Percentiles rank a stretch among this genome's conserved stretches.
Evolutionary conservation across 108 stramenopile genomes (phyloP).

Genomic region (Skeletonema grethae): DNA sequence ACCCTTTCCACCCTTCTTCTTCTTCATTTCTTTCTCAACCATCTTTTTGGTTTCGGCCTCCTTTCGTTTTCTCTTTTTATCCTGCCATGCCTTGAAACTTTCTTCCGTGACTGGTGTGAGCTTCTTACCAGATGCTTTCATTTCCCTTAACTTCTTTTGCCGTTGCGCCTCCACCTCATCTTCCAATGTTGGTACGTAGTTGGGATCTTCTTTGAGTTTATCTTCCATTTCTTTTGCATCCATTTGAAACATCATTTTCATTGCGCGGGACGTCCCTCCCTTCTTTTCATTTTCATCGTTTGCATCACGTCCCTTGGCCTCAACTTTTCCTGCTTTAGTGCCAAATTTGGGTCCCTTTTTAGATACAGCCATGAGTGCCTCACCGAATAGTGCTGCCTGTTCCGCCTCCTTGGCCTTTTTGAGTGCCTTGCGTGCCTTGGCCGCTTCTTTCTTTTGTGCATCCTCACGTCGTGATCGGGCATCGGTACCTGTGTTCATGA

Average conservation of each 20-base stretch:
- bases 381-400: constrained; percentile 84
- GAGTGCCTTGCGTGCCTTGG: constrained; percentile 61
- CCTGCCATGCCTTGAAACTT: constrained; percentile 85
- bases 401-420: constrained; percentile 85
- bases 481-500: constrained; percentile 73
- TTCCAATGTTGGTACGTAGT: constrained; percentile 90
- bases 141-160: constrained; percentile 81
- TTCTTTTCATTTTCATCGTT: constrained; percentile 63
- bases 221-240: constrained; percentile 89
- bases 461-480: constrained; percentile 59
- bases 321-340: constrained; percentile 64
- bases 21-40: constrained; percentile 85
- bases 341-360: constrained; percentile 66
- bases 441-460: constrained; percentile 68
- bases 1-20: constrained; percentile 94
- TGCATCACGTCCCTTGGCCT: constrained; percentile 80
- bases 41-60: constrained; percentile 74
- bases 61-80: constrained; percentile 78
- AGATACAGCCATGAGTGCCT: constrained; percentile 73
- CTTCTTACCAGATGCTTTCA: constrained; percentile 67
- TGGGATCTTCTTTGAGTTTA: constrained; percentile 83
- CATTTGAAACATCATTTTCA: constrained; percentile 93
- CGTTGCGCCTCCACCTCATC: constrained; percentile 86
- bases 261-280: constrained; percentile 56
- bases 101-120: constrained; percentile 87